Base-by-base conservation (phyloP, 495 filamentous ascomycete genomes). In the Staphylotrichum longicolle region DNA sequence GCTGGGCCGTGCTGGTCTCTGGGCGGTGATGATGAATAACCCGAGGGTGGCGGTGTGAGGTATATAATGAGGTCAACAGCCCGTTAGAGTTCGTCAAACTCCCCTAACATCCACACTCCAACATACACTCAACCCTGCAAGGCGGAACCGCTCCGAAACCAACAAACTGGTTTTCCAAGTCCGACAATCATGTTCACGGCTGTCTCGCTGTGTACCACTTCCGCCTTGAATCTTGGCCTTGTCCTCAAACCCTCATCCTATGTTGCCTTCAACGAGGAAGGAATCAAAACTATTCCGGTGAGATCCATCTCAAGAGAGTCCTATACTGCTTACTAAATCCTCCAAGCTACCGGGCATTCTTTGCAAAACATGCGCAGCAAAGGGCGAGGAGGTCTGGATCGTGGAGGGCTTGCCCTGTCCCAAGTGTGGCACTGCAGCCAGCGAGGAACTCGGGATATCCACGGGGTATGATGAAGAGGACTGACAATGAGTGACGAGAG, bases 351-450 rank as follows among this genome's bases (percentile, higher is more conserved):
- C 72, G 11, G 72, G 72, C 4, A 61, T 72, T n/a, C 66, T 57
- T 9, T 74, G 72, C 51, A 58, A 48, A 2, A 72, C 59, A 1
- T 74, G 72, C 50, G 70, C 72, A 44, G 70, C 67, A 20, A 79
- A 79, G 45, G 80, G 80, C 41, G 64, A 73, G 34, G 80, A 81
- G 42, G 73, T 79, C 46, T 82, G 80, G 80, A 78, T 82, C 48
- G 72, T 80, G 42, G 78, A 78, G 3, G 78, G 80, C 44, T 67
- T 74, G 42, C 66, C 72, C 20, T 82, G 80, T 55, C 70, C 69
- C 10, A 72, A 76, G 54, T 82, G 80, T 66, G 71, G 77, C 34
- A 80, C 78, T 1, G 67, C 72, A 3, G 64, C 67, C 1, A 44
- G 34, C 37, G 59, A 63, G 4, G 54, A n/a, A 3, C 37, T 34